Evolutionary conservation across 306 rosid species (phyloP).

Genomic region (Glycine latifolia): DNA sequence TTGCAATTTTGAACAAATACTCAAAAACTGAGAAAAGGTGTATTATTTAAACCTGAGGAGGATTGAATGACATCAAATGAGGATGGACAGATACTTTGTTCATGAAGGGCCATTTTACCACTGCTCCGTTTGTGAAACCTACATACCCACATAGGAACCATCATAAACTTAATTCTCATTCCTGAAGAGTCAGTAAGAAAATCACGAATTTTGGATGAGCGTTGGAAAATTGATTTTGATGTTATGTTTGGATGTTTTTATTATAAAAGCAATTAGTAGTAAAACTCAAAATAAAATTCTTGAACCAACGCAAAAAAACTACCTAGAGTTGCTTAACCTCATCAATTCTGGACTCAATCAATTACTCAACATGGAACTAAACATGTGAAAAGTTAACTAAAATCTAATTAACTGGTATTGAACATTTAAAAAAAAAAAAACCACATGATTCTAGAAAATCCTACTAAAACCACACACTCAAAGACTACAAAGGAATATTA

Average conservation of each 20-base stretch:
- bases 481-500: neutral
- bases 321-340: neutral
- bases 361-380: neutral
- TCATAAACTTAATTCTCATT: constrained; percentile 19
- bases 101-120: constrained; percentile 66
- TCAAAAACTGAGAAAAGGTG: neutral
- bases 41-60: constrained; percentile 60
- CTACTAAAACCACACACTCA: neutral
- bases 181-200: neutral
- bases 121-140: constrained; percentile 53
- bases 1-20: constrained; percentile 15
- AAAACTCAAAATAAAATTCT: neutral
- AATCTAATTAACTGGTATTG: neutral
- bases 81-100: constrained; percentile 66
- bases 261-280: neutral
- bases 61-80: constrained; percentile 61
- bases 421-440: too few relatives aligned
- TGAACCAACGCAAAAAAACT: neutral
- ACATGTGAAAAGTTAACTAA: neutral
- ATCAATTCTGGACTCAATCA: neutral
- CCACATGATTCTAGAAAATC: neutral
- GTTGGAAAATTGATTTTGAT: neutral
- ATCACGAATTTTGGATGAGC: neutral
- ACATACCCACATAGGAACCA: constrained; percentile 38
- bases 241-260: neutral